Conservation (phyloP, 768 basidiomycete genomes). For the Termitomyces sp. region DNA sequence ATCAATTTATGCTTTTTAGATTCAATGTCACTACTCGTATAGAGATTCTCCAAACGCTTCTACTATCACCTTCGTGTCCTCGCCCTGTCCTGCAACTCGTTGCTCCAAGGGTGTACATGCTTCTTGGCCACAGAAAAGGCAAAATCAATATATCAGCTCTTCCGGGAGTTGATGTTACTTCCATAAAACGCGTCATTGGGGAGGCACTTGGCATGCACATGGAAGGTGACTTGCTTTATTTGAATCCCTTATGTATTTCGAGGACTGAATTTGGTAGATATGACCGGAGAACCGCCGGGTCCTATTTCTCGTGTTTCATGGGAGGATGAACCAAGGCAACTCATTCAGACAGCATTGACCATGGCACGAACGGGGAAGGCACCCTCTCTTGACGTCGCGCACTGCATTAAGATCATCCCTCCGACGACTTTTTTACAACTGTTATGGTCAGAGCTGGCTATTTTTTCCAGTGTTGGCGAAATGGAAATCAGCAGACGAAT, state of each 20-base stretch:
- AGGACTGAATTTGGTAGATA: neutral
- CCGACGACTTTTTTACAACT: constrained; percentile 60
- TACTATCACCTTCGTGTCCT: constrained; percentile 65
- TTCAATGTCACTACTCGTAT: constrained; percentile 42
- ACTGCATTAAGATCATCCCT: constrained; percentile 55
- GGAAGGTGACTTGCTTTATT: constrained; percentile 28
- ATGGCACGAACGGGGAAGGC: constrained; percentile 60
- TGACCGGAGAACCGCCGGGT: neutral
- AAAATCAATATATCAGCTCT: constrained; percentile 14
- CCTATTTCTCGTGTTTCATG: constrained; percentile 29
- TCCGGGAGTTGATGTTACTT: constrained; percentile 24
- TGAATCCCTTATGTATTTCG: no score
- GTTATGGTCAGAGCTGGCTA: constrained; percentile 65
- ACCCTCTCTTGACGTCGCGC: constrained; percentile 60
- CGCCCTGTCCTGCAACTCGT: constrained; percentile 63
- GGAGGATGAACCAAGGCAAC: constrained; percentile 52
- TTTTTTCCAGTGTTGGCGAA: constrained; percentile 52
- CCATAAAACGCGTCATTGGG: constrained; percentile 34
- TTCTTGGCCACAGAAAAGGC: constrained; percentile 36
- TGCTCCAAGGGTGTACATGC: constrained; percentile 46
- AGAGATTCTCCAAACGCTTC: constrained; percentile 61
- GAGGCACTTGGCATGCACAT: constrained; percentile 33
- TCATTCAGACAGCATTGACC: constrained; percentile 53
- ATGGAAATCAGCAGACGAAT: constrained; percentile 62
- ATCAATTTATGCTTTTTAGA: neutral